phyloP scores from a whole-genome alignment of 1,139 yeast genomes.

The Scheffersomyces stambukii region DNA sequence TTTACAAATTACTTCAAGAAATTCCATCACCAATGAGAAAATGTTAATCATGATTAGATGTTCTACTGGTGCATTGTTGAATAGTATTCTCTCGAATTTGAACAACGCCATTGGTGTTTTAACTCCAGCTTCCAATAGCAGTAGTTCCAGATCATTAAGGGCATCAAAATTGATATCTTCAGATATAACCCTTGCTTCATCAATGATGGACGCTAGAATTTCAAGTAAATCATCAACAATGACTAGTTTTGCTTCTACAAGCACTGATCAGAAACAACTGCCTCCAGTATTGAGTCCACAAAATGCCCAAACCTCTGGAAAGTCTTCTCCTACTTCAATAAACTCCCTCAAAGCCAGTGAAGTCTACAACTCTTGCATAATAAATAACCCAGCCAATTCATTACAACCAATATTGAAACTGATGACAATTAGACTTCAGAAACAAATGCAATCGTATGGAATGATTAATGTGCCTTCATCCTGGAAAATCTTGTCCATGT shows the following conservation, averaged over 20 bases:
- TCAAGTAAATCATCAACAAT: conserved; percentile 34
- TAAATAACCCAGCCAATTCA: conserved; percentile 21
- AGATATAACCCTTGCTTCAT: conserved; percentile 32
- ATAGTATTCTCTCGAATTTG: conserved; percentile 23
- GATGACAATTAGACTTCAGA: conserved; percentile 38
- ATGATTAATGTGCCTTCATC: conserved; percentile 34
- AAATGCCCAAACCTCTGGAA: too few species aligned
- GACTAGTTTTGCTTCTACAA: conserved; percentile 28
- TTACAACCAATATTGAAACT: conserved; percentile 18
- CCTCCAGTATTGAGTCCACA: too few species aligned
- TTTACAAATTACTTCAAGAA: conserved; percentile 30
- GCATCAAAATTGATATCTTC: conserved; percentile 21
- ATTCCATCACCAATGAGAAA: conserved; percentile 27
- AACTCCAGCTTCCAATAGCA: conserved; percentile 13
- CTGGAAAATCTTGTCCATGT: conserved; percentile 45
- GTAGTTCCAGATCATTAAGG: conserved; percentile 15
- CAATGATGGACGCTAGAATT: conserved; percentile 26
- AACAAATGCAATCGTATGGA: conserved; percentile 29
- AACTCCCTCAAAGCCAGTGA: conserved; percentile 9
- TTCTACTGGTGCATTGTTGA: conserved; percentile 22
- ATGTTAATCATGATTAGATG: conserved; percentile 35
- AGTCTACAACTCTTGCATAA: conserved; percentile 9
- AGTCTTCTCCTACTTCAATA: conserved; percentile 3
- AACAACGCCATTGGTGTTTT: conserved; percentile 26
- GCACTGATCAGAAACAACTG: too few species aligned